Percentiles rank a stretch among this genome's conserved stretches.
These are phyloP conservation scores for Malus hybrid DNA, from an alignment of 331 rosid genomes.

Conservation along the genomic window DNA sequence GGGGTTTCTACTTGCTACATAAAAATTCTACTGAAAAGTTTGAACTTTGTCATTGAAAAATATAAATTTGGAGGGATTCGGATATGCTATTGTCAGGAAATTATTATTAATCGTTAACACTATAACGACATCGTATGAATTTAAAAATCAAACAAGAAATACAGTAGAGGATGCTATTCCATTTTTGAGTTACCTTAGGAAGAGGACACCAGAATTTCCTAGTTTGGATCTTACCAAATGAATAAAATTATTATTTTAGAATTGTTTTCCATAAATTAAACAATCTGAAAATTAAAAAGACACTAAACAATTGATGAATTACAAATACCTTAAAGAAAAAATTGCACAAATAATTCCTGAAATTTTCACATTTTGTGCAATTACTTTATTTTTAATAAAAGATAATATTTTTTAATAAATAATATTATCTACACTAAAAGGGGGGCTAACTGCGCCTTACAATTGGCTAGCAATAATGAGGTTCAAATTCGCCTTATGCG, in stretches of 20 bases:
- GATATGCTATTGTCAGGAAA: not conserved
- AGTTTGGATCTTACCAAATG: not conserved
- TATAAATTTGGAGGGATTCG: not conserved
- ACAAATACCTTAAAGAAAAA: not conserved
- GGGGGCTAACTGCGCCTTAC: too few relatives aligned
- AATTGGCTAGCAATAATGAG: rapidly evolving
- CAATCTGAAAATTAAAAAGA: not conserved
- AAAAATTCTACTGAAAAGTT: not conserved
- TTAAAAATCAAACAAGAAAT: too few relatives aligned
- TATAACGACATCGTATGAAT: not conserved
- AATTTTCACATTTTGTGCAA: too few relatives aligned
- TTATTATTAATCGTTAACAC: not conserved
- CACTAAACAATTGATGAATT: not conserved
- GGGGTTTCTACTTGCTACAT: not conserved
- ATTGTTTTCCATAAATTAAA: too few relatives aligned
- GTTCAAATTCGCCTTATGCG: rapidly evolving
- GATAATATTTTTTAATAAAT: too few relatives aligned
- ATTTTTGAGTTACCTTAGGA: not conserved
- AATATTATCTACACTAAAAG: too few relatives aligned
- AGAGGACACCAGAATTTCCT: not conserved
- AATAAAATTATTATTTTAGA: not conserved
- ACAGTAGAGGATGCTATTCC: not conserved
- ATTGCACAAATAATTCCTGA: too few relatives aligned
- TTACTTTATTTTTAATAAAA: too few relatives aligned
- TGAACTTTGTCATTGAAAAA: not conserved